phyloP scores from a whole-genome alignment of 768 basidiomycete species.

The Trametes gibbosa region DNA sequence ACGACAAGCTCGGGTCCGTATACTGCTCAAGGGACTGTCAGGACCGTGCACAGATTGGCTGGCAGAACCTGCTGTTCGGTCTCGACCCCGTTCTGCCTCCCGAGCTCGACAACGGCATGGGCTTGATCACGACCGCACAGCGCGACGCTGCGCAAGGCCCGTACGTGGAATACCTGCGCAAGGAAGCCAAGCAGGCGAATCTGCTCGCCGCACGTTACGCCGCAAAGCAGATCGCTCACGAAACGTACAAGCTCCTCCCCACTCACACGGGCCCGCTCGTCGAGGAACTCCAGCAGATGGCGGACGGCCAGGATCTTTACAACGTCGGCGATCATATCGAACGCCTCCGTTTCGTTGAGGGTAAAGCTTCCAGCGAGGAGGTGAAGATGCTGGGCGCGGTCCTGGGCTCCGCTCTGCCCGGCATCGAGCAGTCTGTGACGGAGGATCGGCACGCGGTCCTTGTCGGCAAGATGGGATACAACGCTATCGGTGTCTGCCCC shows the following conservation, averaged over 20 bases:
- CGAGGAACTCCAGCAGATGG: constrained; percentile 31
- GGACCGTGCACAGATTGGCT: constrained; percentile 51
- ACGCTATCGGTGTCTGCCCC: constrained; percentile 71
- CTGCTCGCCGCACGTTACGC: constrained; percentile 70
- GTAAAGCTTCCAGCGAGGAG: constrained; percentile 48
- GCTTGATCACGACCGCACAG: constrained; percentile 34
- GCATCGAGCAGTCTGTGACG: constrained; percentile 67
- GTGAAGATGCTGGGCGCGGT: constrained; percentile 49
- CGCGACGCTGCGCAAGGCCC: constrained; percentile 60
- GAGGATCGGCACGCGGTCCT: constrained; percentile 60
- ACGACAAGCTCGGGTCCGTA: constrained; percentile 53
- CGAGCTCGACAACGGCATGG: constrained; percentile 32
- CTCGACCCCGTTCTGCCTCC: constrained; percentile 58
- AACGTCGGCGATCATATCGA: constrained; percentile 75
- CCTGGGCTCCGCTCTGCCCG: constrained; percentile 61
- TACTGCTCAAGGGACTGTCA: constrained; percentile 78
- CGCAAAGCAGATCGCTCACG: constrained; percentile 65
- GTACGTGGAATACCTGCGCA: constrained; percentile 54
- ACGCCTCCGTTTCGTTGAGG: constrained; percentile 64
- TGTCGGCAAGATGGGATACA: constrained; percentile 72
- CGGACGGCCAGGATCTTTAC: constrained; percentile 56
- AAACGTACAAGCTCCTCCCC: constrained; percentile 55
- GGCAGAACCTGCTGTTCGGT: constrained; percentile 70
- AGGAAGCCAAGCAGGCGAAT: constrained; percentile 43
- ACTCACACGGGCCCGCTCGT: constrained; percentile 22